phyloP scores from a whole-genome alignment of 257 asterid genomes.

The Solanum rostratum region DNA sequence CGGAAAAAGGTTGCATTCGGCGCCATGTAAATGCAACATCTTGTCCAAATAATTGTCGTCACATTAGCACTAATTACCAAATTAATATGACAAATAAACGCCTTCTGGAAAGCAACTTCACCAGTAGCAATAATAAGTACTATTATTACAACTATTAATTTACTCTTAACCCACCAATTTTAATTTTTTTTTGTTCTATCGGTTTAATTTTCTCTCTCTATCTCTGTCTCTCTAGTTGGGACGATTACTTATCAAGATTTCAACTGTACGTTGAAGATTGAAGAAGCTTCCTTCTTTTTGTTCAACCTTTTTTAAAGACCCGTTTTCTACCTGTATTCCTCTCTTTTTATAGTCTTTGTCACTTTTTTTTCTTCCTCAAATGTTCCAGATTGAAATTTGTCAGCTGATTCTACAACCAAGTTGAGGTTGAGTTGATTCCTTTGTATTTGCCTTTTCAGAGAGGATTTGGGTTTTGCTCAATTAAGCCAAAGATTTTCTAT shows the following conservation, averaged over 20 bases:
- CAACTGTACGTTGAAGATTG: conserved; percentile 27
- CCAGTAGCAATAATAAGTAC: not conserved
- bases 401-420: not conserved
- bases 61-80: not conserved
- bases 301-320: conserved; percentile 11
- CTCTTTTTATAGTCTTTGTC: not conserved
- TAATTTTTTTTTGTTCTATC: not conserved
- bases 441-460: not conserved
- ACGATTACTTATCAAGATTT: conserved; percentile 26
- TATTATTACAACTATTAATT: not conserved
- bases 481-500: conserved; percentile 5
- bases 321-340: conserved; percentile 5
- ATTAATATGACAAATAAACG: not conserved
- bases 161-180: not conserved
- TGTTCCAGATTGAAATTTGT: conserved; percentile 1
- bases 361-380: not conserved
- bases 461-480: not conserved
- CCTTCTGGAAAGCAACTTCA: not conserved
- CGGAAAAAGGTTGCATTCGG: conserved; percentile 17
- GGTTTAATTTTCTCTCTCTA: not conserved
- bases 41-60: not conserved
- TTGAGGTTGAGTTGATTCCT: not conserved
- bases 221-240: not conserved
- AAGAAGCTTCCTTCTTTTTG: not conserved
- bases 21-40: conserved; percentile 3